Evolutionary conservation across 257 asterid genomes (phyloP), one percentile per base, ranked within the genome.

Genomic region (Solanum tarijense): DNA sequence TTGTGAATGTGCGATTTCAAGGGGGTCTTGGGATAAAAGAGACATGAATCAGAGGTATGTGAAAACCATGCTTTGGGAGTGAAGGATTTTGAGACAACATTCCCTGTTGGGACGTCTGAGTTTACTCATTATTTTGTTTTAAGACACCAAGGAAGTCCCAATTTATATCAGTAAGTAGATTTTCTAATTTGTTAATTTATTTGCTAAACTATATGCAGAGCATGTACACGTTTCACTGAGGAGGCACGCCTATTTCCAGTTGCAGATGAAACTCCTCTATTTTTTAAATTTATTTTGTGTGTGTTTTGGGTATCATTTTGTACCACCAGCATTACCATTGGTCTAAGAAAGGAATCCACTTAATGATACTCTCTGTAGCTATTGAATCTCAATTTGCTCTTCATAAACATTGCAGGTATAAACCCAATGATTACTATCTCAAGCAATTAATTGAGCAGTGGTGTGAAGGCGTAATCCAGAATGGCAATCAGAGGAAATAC

Each of bases 381-480:
- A 23, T 36, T 35, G 83, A 75, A 27, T 36, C 1, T 79, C 16
- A 43, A 16, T 85, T n/a, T 46, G 72, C 66, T 72, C 58, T 46
- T 86, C 88, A 29, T 48, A 81, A 86, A 48, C 48, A 38, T 88
- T 92, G 92, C 90, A 97, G 99, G 93, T 95, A 93, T 92, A 94
- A 92, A 89, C 93, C 98, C 86, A 95, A 95, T 86, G 99, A 97
- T 90, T 90, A 94, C 94, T 95, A 92, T 91, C 96, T 97, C 86
- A 95, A 95, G 93, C 98, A 92, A 90, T 94, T 97, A 48, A 93
- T 97, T 76, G 98, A 96, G 92, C 98, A 97, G 91, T 96, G 99
- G 98, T 95, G 98, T 89, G 98, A 96, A 92, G 98, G 98, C 38
- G 95, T 96, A 88, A 92, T 95, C 68, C 98, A 94, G 81, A 92